Percentiles rank a stretch among this genome's conserved stretches.
These are phyloP conservation scores for Rosa lucieae DNA, from an alignment of 306 rosid genomes.

Conservation along the genomic window DNA sequence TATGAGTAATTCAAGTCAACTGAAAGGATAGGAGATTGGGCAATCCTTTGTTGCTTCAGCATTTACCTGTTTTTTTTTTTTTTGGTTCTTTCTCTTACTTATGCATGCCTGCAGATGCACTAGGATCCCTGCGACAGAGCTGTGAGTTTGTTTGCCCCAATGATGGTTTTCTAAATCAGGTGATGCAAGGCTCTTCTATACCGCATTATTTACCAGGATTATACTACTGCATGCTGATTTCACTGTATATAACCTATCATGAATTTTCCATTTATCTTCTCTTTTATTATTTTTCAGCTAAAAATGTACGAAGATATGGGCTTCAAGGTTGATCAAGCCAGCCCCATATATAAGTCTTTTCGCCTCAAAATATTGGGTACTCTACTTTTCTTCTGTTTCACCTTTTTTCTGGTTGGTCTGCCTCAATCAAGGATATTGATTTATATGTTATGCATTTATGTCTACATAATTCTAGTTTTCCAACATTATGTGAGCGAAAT, in stretches of 20 bases:
- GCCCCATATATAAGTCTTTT: conserved; percentile 74
- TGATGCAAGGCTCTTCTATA: conserved; percentile 30
- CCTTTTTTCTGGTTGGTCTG: background rate
- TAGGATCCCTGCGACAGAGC: conserved; percentile 71
- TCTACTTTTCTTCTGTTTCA: conserved; percentile 10
- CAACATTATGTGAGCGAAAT: too few species aligned
- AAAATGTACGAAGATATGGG: conserved; percentile 90
- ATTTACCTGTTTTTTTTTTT: background rate
- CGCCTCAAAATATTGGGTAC: conserved; percentile 76
- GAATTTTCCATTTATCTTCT: conserved; percentile 19
- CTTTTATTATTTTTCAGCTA: conserved; percentile 44
- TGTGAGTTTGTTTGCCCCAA: conserved; percentile 89
- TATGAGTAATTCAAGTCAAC: background rate
- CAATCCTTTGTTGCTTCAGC: background rate
- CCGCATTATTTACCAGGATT: conserved; percentile 14
- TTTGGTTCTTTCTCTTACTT: background rate
- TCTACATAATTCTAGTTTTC: background rate
- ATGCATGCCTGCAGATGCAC: conserved; percentile 62
- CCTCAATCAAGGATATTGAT: background rate
- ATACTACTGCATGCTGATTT: background rate
- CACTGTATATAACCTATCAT: conserved; percentile 3
- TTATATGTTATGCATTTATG: background rate
- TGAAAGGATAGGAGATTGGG: background rate
- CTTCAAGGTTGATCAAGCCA: conserved; percentile 77
- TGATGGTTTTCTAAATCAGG: conserved; percentile 96